A percentile compares a stretch with the other conserved stretches of the same genome.
Conservation (phyloP, 176 grass and related monocot species). For the Eleusine coracana region DNA sequence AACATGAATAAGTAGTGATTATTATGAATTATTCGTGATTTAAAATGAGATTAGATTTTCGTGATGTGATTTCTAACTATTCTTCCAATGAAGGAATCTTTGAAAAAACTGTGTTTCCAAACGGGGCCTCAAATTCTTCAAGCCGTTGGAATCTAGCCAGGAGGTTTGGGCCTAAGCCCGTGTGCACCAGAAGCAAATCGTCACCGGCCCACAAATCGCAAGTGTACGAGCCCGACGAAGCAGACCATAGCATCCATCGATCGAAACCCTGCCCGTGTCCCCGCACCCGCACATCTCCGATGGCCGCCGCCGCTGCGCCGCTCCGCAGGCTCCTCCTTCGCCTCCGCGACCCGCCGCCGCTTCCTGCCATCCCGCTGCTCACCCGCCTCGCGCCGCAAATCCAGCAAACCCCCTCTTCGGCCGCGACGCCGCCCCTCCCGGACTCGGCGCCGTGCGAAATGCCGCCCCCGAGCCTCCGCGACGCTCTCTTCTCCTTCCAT, state of each 20-base stretch:
- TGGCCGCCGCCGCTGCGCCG: slow-evolving; percentile 48
- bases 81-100: too few species aligned
- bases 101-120: too few species aligned
- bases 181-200: neutral
- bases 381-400: slow-evolving; percentile 22
- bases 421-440: neutral
- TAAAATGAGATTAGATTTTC: too few species aligned
- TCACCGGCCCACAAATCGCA: neutral
- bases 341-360: slow-evolving; percentile 35
- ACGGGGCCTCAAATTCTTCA: too few species aligned
- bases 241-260: neutral
- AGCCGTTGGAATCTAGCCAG: too few species aligned
- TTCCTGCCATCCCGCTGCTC: slow-evolving; percentile 35
- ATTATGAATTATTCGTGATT: too few species aligned
- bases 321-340: slow-evolving; percentile 42
- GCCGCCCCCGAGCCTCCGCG: slow-evolving; percentile 34
- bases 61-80: too few species aligned
- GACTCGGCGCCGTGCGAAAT: neutral
- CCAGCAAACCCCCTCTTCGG: neutral
- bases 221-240: neutral
- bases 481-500: slow-evolving; percentile 49
- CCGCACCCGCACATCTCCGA: slow-evolving; percentile 27
- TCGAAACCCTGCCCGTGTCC: neutral
- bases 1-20: too few species aligned
- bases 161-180: neutral